Evolutionary conservation across 306 rosid species (phyloP).

Genomic region (Calophaca sinica): DNA sequence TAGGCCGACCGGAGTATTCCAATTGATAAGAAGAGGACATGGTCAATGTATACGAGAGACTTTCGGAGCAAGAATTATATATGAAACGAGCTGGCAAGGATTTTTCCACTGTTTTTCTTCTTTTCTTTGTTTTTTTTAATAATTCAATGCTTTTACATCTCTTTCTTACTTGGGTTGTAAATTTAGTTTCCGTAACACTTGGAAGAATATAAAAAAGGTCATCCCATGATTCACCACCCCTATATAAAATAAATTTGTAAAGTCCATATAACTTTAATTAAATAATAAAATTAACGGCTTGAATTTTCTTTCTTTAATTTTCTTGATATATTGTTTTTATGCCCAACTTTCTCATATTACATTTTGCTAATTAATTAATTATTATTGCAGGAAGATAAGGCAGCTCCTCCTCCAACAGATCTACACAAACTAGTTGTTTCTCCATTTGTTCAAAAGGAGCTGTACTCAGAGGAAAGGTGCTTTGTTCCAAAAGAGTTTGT

Average conservation of each 20-base stretch:
- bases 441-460: slow-evolving; percentile 71
- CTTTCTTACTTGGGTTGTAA: too few species aligned
- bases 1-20: too few species aligned
- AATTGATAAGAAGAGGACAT: slow-evolving; percentile 21
- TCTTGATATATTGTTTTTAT: not conserved
- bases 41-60: slow-evolving; percentile 35
- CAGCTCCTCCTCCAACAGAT: slow-evolving; percentile 37
- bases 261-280: too few species aligned
- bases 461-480: slow-evolving; percentile 72
- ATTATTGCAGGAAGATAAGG: slow-evolving; percentile 45
- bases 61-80: slow-evolving; percentile 15
- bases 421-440: slow-evolving; percentile 52
- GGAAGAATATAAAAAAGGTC: too few species aligned
- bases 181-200: too few species aligned
- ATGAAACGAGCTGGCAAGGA: not conserved
- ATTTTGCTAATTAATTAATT: not conserved
- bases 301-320: not conserved
- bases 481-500: slow-evolving; percentile 61
- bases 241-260: too few species aligned
- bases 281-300: not conserved
- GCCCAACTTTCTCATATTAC: not conserved
- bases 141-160: too few species aligned
- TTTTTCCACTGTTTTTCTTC: not conserved
- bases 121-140: not conserved
- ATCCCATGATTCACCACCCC: too few species aligned